Base-by-base conservation (phyloP, 2,329 filamentous ascomycete species). In the Calonectria naviculata region DNA sequence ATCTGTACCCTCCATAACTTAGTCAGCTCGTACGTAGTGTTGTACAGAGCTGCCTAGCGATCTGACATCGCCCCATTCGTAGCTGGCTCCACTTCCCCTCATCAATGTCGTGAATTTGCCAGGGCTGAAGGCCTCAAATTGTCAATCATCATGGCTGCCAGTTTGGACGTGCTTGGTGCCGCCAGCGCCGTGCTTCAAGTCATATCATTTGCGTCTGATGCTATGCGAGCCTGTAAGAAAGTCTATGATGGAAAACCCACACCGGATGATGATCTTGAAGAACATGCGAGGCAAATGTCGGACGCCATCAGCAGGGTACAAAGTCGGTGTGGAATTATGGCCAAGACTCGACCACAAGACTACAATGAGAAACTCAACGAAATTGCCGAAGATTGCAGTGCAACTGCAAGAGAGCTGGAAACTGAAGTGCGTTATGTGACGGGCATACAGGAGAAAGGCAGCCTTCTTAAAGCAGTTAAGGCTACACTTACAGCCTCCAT, bases 141-240 rank as follows among this genome's bases (percentile, higher is more conserved):
- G 12, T 21, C 2, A 24, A 17, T 21, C 42, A 56, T 9, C 17
- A 73, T 74, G 65, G 2, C 21, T 0, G 65, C 67, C 0, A 67
- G 73, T 1, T 10, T 74, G 0, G 73, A 74, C 31, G 72, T 54
- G 1, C 73, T 74, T 3, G 62, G 73, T 2, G 70, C 58, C 0
- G 74, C 71, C 0, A 75, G 74, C 24, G 73, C 71, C 5, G 62
- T 75, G 0, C 17, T 75, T 2, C 73, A 75, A 56, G 58, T 75
- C 1, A 69, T 73, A 1, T 69, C 71, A 0, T 72, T 72, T 4
- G 69, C 74, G 1, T n/a, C 19, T 4, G 66, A 62, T 1, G 1
- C 71, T 0, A 5, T 8, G 2, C 24, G n/a, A 5, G 29, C 38
- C 0, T 75, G 73, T 5, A 68, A 70, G 2, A 56, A 66, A 0